Conservation (phyloP, 2,329 filamentous ascomycete species). For the Fusarium subtropicale region DNA sequence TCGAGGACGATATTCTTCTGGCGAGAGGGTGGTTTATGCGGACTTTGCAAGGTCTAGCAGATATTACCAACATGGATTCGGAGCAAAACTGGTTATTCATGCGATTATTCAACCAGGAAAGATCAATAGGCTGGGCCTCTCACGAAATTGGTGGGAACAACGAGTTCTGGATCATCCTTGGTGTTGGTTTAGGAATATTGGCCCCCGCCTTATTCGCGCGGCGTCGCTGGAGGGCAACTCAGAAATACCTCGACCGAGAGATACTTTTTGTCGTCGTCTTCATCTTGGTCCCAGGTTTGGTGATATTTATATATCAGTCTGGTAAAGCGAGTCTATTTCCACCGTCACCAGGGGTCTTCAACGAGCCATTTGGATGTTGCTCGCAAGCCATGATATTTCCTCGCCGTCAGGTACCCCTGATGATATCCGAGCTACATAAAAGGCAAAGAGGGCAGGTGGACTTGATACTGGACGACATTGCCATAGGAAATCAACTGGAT, state of each 20-base stretch:
- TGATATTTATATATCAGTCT: constrained; percentile 19
- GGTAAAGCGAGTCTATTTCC: constrained; percentile 28
- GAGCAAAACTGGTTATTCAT: constrained; percentile 20
- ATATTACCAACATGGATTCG: neutral
- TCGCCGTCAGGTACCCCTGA: neutral
- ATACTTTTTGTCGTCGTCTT: neutral
- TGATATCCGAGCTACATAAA: neutral
- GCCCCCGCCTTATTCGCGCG: neutral
- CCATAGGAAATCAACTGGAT: neutral
- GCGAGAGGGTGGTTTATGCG: constrained; percentile 17
- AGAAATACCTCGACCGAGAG: constrained; percentile 1
- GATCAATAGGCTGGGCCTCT: constrained; percentile 21
- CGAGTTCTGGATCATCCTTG: constrained; percentile 14
- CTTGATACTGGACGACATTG: constrained; percentile 20
- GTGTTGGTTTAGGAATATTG: constrained; percentile 1
- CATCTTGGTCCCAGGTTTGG: constrained; percentile 16
- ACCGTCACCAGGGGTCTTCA: constrained; percentile 1
- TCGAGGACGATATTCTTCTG: constrained; percentile 24
- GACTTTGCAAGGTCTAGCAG: neutral
- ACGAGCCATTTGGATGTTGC: constrained; percentile 26
- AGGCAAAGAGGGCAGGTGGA: constrained; percentile 19
- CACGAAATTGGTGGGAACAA: constrained; percentile 18
- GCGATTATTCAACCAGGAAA: constrained; percentile 26
- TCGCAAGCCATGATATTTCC: constrained; percentile 30
- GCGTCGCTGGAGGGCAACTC: constrained; percentile 4